phyloP scores from a whole-genome alignment of 352 stramenopile genomes.

The Phytophthora pluvialis region DNA sequence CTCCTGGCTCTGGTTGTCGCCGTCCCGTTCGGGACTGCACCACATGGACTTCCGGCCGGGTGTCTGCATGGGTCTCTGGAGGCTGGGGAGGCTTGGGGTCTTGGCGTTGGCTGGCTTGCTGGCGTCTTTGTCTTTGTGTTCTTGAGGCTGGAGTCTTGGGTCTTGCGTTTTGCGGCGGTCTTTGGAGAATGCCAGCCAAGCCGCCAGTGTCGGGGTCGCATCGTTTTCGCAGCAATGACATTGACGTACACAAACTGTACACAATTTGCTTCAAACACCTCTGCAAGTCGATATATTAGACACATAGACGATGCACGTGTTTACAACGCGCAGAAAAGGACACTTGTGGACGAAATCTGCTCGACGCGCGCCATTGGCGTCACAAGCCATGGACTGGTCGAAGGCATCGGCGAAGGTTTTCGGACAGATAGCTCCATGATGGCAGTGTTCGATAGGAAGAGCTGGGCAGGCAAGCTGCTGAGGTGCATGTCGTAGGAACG shows the following conservation, averaged over 20 bases:
- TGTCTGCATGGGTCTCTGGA: conserved; percentile 15
- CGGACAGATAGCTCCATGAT: too few species aligned
- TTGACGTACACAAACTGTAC: conserved; percentile 39
- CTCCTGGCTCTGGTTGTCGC: conserved; percentile 11
- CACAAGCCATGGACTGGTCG: too few species aligned
- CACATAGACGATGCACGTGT: conserved; percentile 1
- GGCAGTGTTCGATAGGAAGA: too few species aligned
- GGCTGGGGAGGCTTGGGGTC: conserved; percentile 1
- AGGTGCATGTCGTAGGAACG: not conserved
- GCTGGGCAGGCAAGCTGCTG: not conserved
- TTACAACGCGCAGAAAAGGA: conserved; percentile 8
- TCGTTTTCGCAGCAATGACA: conserved; percentile 25
- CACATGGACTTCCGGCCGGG: conserved; percentile 32
- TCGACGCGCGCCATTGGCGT: conserved; percentile 12
- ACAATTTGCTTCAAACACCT: conserved; percentile 30
- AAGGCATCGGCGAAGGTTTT: too few species aligned
- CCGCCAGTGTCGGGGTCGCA: not conserved
- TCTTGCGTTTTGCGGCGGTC: conserved; percentile 25
- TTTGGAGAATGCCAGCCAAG: conserved; percentile 40
- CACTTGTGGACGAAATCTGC: not conserved
- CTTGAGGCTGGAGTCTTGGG: conserved; percentile 16
- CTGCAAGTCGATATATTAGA: conserved; percentile 15
- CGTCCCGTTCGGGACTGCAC: conserved; percentile 25
- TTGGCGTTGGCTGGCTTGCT: conserved; percentile 2
- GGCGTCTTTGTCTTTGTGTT: conserved; percentile 23